phyloP scores from a whole-genome alignment of 179 eudicot species.

The Actinidia chinensis region DNA sequence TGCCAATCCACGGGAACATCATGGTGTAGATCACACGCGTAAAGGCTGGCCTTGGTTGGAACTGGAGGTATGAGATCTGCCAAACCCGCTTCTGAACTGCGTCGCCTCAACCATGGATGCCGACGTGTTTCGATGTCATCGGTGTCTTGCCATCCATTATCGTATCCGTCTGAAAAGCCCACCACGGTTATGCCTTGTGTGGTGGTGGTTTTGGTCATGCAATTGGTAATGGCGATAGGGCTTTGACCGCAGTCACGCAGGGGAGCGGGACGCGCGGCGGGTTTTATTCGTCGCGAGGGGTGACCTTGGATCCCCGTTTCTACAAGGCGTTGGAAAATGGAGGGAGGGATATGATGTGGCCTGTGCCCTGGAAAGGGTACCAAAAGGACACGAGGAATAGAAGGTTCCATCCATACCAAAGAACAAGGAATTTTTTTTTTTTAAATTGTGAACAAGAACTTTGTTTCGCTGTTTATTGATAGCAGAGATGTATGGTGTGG shows the following conservation, averaged over 20 bases:
- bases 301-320: background rate
- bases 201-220: background rate
- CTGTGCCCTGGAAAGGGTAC: background rate
- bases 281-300: no score
- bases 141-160: background rate
- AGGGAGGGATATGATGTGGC: background rate
- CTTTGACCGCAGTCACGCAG: no score
- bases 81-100: background rate
- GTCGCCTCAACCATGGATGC: background rate
- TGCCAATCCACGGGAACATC: background rate
- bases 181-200: background rate
- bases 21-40: constrained; percentile 39
- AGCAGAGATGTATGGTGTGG: no score
- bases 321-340: background rate
- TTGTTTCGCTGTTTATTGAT: no score
- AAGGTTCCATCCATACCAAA: no score
- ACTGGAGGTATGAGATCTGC: background rate
- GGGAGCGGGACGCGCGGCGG: no score
- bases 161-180: background rate
- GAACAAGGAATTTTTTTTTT: no score
- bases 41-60: constrained; percentile 25
- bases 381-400: no score
- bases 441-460: no score
- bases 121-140: background rate
- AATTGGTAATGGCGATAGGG: no score